phyloP scores from a whole-genome alignment of 768 basidiomycete species.

The Favolaschia claudopus region DNA sequence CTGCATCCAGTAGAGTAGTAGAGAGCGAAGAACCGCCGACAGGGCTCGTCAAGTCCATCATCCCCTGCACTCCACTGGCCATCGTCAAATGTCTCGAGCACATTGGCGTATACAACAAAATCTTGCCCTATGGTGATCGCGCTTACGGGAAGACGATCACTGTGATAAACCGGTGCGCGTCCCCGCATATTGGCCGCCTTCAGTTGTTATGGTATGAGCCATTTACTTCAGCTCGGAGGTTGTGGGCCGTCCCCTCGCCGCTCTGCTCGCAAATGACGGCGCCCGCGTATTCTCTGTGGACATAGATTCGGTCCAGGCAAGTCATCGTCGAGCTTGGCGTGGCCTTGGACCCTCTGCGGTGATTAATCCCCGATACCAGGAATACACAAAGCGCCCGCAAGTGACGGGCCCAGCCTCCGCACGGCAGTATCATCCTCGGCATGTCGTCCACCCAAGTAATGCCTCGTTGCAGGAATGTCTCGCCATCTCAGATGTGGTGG shows the following conservation, averaged over 20 bases:
- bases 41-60: conserved; percentile 93
- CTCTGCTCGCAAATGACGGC: conserved; percentile 94
- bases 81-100: conserved; percentile 95
- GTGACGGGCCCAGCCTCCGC: conserved; percentile 42
- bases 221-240: conserved; percentile 93
- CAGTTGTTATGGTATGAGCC: too few species aligned
- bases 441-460: conserved; percentile 76
- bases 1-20: conserved; percentile 40
- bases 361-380: conserved; percentile 43
- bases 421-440: conserved; percentile 81
- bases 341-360: not conserved
- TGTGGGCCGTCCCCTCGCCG: conserved; percentile 95
- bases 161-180: conserved; percentile 87
- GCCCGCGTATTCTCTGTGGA: conserved; percentile 95
- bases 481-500: conserved; percentile 87
- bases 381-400: conserved; percentile 92
- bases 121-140: conserved; percentile 93
- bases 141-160: conserved; percentile 94
- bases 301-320: conserved; percentile 89
- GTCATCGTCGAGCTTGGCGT: not conserved
- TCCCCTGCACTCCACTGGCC: conserved; percentile 96
- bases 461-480: conserved; percentile 83
- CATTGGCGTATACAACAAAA: conserved; percentile 90
- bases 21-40: conserved; percentile 73
- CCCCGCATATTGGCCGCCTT: not conserved